These are phyloP conservation scores for Ostreobium quekettii DNA, from an alignment of 139 green algal species.

Conservation along the genomic window DNA sequence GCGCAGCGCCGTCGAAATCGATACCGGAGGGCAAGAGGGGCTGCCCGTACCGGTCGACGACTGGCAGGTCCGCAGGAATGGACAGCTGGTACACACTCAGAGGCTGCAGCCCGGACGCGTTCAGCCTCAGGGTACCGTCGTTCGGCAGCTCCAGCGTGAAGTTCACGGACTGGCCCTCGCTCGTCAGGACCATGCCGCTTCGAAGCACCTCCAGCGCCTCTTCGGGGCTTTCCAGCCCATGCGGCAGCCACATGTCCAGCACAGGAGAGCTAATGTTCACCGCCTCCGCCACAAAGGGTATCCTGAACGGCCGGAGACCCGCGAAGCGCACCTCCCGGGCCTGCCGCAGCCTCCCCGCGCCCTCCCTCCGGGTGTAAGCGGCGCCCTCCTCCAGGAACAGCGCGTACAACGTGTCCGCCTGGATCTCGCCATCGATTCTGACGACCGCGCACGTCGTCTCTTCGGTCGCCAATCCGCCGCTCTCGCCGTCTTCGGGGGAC, in stretches of 20 bases:
- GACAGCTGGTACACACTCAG: constrained; percentile 9
- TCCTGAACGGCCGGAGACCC: constrained; percentile 1
- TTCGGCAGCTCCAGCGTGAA: constrained; percentile 18
- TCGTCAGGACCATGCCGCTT: no score
- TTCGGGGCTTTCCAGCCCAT: no score
- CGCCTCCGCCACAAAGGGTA: neutral
- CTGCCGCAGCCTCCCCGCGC: neutral
- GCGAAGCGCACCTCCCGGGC: neutral
- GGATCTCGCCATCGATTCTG: constrained; percentile 16
- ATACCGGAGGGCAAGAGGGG: constrained; percentile 3
- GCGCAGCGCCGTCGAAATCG: constrained; percentile 1
- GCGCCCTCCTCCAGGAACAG: constrained; percentile 24
- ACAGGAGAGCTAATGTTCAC: constrained; percentile 21
- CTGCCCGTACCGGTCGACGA: constrained; percentile 23
- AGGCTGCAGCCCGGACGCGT: constrained; percentile 12
- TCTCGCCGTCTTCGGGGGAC: neutral
- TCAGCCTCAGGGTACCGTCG: constrained; percentile 11
- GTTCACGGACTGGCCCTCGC: no score
- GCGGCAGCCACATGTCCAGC: constrained; percentile 37
- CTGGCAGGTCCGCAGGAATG: neutral
- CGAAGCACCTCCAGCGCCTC: no score
- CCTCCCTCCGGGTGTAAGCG: constrained; percentile 28
- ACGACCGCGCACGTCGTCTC: constrained; percentile 24
- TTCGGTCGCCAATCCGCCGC: neutral
- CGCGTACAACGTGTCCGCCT: constrained; percentile 17